These are phyloP conservation scores for Achlya hypogyna DNA, from an alignment of 352 stramenopile species.

Conservation along the genomic window DNA sequence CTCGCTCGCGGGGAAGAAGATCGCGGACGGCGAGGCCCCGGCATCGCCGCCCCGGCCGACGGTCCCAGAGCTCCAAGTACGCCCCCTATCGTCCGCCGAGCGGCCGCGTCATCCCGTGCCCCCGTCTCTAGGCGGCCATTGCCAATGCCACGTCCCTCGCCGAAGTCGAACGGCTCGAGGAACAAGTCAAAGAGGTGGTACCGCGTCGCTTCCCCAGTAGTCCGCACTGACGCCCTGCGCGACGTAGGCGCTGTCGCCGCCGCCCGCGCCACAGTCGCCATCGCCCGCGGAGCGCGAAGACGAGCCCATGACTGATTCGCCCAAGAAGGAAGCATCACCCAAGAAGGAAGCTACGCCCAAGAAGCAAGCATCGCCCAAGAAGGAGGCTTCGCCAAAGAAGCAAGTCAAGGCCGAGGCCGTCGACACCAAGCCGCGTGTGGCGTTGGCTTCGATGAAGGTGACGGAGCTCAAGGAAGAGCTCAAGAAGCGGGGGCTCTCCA, in stretches of 20 bases:
- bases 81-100: background rate
- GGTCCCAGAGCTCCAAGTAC: conserved; percentile 2
- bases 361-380: background rate
- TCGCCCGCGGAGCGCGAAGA: background rate
- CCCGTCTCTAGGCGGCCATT: conserved; percentile 20
- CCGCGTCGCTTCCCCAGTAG: conserved; percentile 10
- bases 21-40: conserved; percentile 28
- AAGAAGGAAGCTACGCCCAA: background rate
- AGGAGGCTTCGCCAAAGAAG: background rate
- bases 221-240: background rate
- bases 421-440: background rate
- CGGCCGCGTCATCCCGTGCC: background rate
- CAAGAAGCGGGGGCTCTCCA: conserved; percentile 2
- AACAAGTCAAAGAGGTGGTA: conserved; percentile 16
- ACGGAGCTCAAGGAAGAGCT: conserved; percentile 17
- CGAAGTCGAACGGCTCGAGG: conserved; percentile 28
- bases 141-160: conserved; percentile 23
- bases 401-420: background rate
- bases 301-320: background rate
- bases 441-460: conserved; percentile 9
- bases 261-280: background rate
- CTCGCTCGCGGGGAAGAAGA: conserved; percentile 57
- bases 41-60: background rate
- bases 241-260: background rate
- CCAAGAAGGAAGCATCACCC: background rate